Evolutionary conservation across 2,329 filamentous ascomycete genomes (phyloP).

Genomic region (Pestalotiopsis sp.): DNA sequence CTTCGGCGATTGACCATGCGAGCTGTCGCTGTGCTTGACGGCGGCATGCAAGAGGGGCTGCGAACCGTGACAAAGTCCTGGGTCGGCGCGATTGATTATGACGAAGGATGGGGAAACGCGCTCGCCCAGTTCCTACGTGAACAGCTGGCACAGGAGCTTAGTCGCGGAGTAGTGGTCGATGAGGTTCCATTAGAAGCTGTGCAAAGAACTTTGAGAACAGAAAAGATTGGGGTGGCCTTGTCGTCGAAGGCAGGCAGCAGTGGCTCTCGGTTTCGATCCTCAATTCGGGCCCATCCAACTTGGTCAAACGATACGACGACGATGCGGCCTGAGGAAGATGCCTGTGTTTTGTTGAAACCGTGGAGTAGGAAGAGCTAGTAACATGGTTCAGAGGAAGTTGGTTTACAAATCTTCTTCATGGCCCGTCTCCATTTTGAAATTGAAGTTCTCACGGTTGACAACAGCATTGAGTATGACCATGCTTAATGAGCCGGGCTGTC

Average conservation of each 20-base stretch:
- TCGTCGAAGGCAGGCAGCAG: constrained; percentile 18
- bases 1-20: not conserved
- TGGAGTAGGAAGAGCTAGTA: constrained; percentile 51
- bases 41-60: not conserved
- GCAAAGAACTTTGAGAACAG: too few species aligned
- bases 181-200: constrained; percentile 5
- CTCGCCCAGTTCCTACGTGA: constrained; percentile 3
- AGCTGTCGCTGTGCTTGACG: not conserved
- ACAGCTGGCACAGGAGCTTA: constrained; percentile 18
- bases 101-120: not conserved
- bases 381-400: constrained; percentile 53
- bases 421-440: constrained; percentile 21
- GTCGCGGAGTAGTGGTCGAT: constrained; percentile 20
- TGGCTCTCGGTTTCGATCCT: constrained; percentile 20
- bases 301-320: constrained; percentile 30
- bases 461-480: constrained; percentile 39
- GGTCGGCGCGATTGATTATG: not conserved
- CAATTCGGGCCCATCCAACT: constrained; percentile 17
- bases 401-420: constrained; percentile 48
- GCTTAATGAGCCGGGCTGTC: too few species aligned
- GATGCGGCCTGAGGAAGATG: constrained; percentile 18
- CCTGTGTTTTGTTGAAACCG: constrained; percentile 24
- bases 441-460: constrained; percentile 20
- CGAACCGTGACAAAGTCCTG: not conserved
- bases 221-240: not conserved